Base-by-base conservation (phyloP, 768 basidiomycete genomes). In the Pholiota molesta region DNA sequence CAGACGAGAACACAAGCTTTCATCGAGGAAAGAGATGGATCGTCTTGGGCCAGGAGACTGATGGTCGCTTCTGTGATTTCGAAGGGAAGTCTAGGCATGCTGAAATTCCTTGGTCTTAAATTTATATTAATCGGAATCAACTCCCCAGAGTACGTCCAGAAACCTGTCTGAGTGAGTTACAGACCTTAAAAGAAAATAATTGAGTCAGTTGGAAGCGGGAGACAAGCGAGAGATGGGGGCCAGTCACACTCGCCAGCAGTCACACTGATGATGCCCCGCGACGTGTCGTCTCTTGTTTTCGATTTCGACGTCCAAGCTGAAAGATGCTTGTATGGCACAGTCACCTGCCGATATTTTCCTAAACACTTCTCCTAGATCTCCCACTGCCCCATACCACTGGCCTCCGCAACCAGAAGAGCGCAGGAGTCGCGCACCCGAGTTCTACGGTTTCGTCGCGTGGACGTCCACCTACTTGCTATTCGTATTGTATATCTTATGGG, bases 401-500 rank as follows among this genome's bases (percentile, higher is more conserved):
- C 71, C 71, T 35, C 69, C 68, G n/a, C 64, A 70, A 55, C 57
- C 65, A 59, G 71, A 72, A 42, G 83, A 82, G 56, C 71, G 76
- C 62, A 84, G 84, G 63, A 89, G 86, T 71, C 86, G 90, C 9
- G 90, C 91, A 13, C 83, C 90, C 45, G 94, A 95, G 75, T 90
- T 94, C 69, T 94, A 94, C 66, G 94, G 94, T n/a, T 95, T 95
- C 71, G 91, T 91, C 5, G 91, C 91, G 16, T 92, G 88, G 89
- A 87, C 88, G 9, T 86, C 86, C 0, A 94, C 94, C 0, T 87
- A 84, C 55, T 74, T 94, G 28, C 74, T 86, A 2, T 95, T 90
- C 69, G 72, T 83, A 57, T 68, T 91, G 26, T 94, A 90, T 71
- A 68, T 94, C 35, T 75, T 94, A 6, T 95, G 94, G 94, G 91